A percentile compares a stretch with the other conserved stretches of the same genome.
Evolutionary conservation across 2,329 filamentous ascomycete species (phyloP).

Genomic region (Sarocladium kiliense): DNA sequence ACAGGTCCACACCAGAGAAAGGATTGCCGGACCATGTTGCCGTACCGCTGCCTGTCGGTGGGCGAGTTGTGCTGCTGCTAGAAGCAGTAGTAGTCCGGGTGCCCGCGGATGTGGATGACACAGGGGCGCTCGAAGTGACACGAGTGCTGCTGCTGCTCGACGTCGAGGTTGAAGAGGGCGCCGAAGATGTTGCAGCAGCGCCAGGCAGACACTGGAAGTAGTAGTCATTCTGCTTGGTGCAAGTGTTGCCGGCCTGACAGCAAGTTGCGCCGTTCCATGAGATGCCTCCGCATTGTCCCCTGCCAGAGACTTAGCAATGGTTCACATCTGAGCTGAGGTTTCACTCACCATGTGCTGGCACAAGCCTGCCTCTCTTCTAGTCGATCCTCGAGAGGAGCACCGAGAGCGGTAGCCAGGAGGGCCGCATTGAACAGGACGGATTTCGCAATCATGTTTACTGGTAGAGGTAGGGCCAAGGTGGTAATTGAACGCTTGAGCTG

Average conservation of each 20-base stretch:
- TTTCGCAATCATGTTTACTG: background rate
- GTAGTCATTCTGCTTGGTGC: slow-evolving; percentile 15
- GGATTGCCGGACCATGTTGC: slow-evolving; percentile 49
- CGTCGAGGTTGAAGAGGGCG: slow-evolving; percentile 47
- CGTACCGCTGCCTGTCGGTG: slow-evolving; percentile 26
- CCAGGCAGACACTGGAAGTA: slow-evolving; percentile 15
- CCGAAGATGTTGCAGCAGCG: slow-evolving; percentile 52
- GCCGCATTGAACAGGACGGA: background rate
- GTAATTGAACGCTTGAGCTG: background rate
- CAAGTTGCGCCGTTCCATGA: slow-evolving; percentile 15
- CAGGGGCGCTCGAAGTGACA: background rate
- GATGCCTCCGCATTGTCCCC: slow-evolving; percentile 14
- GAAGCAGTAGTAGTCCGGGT: slow-evolving; percentile 16
- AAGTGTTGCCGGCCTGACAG: slow-evolving; percentile 15
- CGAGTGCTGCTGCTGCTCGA: slow-evolving; percentile 18
- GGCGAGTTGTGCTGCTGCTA: slow-evolving; percentile 17
- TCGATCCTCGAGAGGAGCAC: background rate
- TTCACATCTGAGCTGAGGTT: no score
- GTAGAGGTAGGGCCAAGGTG: background rate
- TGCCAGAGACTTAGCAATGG: background rate
- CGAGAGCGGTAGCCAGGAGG: background rate
- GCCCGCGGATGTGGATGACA: slow-evolving; percentile 42
- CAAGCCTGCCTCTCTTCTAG: background rate
- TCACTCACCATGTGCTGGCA: background rate
- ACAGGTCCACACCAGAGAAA: slow-evolving; percentile 43